Evolutionary conservation across 2,329 filamentous ascomycete species (phyloP).

Genomic region (Emergomyces pasteurianus): DNA sequence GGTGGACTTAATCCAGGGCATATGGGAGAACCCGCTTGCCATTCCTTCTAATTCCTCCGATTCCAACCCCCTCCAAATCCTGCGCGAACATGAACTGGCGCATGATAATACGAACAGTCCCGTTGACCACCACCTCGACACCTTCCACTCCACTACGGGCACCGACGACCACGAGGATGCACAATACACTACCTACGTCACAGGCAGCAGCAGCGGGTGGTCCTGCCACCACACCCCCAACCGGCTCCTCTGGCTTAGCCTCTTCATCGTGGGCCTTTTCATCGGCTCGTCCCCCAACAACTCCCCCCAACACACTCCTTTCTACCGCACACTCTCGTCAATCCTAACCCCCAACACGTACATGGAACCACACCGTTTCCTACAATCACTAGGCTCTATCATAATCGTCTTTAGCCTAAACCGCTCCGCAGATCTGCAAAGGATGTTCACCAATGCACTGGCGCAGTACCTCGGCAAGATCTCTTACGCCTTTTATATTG

Average conservation of each 20-base stretch:
- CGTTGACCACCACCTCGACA: neutral
- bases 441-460: conserved; percentile 27
- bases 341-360: conserved; percentile 29
- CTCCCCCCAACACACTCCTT: conserved; percentile 29
- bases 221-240: conserved; percentile 11
- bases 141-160: conserved; percentile 14
- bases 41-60: neutral
- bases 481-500: conserved; percentile 37
- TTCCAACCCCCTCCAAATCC: neutral
- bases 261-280: conserved; percentile 32
- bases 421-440: conserved; percentile 28
- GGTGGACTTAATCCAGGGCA: conserved; percentile 29
- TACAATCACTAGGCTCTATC: conserved; percentile 31
- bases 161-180: conserved; percentile 10
- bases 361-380: conserved; percentile 32
- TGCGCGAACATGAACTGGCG: neutral
- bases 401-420: conserved; percentile 33
- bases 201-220: neutral
- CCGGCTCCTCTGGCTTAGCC: conserved; percentile 23
- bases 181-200: conserved; percentile 6
- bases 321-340: conserved; percentile 29
- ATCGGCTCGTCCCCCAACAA: conserved; percentile 32
- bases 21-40: conserved; percentile 18
- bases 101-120: neutral
- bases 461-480: conserved; percentile 37